Evolutionary conservation across 2,329 filamentous ascomycete species (phyloP), one percentile per base, ranked within the genome.

Genomic region (Dactylellina cionopaga): DNA sequence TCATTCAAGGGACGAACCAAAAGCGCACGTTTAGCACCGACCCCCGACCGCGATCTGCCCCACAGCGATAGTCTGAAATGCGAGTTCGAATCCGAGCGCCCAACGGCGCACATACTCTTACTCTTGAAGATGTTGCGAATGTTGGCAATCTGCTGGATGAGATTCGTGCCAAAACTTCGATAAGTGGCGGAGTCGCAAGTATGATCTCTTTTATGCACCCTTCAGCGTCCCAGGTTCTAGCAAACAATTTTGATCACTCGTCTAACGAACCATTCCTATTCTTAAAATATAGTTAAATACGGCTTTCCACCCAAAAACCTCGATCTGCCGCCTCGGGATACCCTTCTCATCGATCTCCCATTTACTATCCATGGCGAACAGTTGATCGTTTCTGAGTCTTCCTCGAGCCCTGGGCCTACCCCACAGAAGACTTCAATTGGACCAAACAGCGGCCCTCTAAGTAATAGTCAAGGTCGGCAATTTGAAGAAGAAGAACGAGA

Each of bases 241-340:
- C 25, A n/a, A n/a, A n/a, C n/a, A n/a, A n/a, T n/a, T 49, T 22
- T 9, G 4, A 27, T 2, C 15, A 15, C n/a, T 46, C 7, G 10
- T 41, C 55, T 44, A 41, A 54, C 37, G 11, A 22, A 11, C 43
- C 52, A 10, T 35, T n/a, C n/a, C n/a, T n/a, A n/a, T n/a, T n/a
- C n/a, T 58, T 17, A 19, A 3, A n/a, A 55, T 49, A 9, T 60
- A 72, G 83, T 96, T 74, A 96, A 95, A 83, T 92, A 90, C 81
- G 92, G 92, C 33, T 96, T 90, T 77, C 94, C 94, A 0, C 89
- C 91, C 22, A 88, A 89, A 78, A 83, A 87, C 0, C 84, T 98
- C 13, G 84, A 87, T 33, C 82, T 89, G 17, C n/a, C 72, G 24
- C 25, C 66, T 79, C 81, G 75, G 78, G 80, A 79, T 29, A 85